Evolutionary conservation across 2,329 filamentous ascomycete genomes (phyloP), one percentile per base, ranked within the genome.

Genomic region (Mycocentrospora acerina): DNA sequence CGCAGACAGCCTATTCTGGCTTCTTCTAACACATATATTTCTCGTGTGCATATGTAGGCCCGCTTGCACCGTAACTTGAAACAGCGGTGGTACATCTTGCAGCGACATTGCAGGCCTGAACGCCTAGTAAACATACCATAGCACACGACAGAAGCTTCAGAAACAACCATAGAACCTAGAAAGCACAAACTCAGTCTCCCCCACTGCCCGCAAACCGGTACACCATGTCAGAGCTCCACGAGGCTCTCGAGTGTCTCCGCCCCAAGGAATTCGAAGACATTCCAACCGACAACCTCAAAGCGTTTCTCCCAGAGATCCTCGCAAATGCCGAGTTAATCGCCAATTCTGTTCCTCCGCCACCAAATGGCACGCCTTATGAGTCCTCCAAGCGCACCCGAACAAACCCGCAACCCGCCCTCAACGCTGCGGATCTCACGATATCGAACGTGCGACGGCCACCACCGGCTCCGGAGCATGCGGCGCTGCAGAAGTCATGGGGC

Each of bases 401-500:
- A 18, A 75, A 80, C 38, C 75, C 79, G 9, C 77, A 76, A 39
- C 66, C 72, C 37, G 76, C 73, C 9, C 60, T 61, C 29, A 74
- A 69, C 46, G 71, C 74, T 24, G 72, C 75, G 30, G 73, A 81
- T 45, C 68, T 82, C 35, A 72, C 73, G 28, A 62, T 75, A 37
- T 79, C 81, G 2, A 58, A 71, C 13, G 76, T 73, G 7, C 73
- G 78, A 35, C 66, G 71, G 33, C 65, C 67, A 24, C 70, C 76
- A 2, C 70, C 77, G 3, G 69, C 76, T 15, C 67, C 76, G 7
- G 68, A 80, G n/a, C 73, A 81, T 22, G 72, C 71, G 18, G 70
- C 77, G 14, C 70, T 95, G n/a, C 82, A 83, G 42, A 86, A 86
- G 59, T 80, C 88, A 67, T 96, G 91, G 90, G 79, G 81, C 29